Conservation (phyloP, 768 basidiomycete species). For the Phanerochaete sordida region DNA sequence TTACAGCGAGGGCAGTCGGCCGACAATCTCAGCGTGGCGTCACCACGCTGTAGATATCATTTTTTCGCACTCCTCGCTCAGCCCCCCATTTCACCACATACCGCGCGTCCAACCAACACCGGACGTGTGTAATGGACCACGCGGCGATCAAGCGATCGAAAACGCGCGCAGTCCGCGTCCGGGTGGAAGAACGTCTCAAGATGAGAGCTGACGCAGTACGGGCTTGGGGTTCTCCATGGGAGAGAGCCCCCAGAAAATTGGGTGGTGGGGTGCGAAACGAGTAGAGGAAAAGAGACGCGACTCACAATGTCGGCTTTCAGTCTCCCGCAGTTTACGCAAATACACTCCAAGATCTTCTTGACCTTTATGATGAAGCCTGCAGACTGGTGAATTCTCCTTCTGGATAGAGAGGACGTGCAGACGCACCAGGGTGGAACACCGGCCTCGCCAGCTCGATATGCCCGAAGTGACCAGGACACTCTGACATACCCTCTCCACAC, state of each 20-base stretch:
- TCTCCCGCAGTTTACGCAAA: conserved; percentile 98
- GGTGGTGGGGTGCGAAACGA: conserved; percentile 90
- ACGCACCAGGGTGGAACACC: conserved; percentile 94
- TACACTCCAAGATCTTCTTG: conserved; percentile 98
- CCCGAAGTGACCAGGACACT: conserved; percentile 99
- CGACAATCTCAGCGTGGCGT: conserved; percentile 37
- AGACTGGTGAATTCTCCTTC: neutral
- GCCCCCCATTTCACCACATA: conserved; percentile 96
- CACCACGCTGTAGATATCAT: conserved; percentile 19
- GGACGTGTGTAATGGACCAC: conserved; percentile 62
- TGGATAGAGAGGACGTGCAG: neutral
- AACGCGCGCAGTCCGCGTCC: conserved; percentile 77
- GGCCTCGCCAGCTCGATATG: conserved; percentile 96
- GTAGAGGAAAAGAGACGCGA: conserved; percentile 73
- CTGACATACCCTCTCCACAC: conserved; percentile 99
- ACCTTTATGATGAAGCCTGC: conserved; percentile 96
- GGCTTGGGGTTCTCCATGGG: conserved; percentile 93
- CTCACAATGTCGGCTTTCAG: conserved; percentile 97
- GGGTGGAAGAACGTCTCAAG: conserved; percentile 83
- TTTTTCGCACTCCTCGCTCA: conserved; percentile 92
- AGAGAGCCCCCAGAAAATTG: conserved; percentile 99
- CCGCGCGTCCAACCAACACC: conserved; percentile 82
- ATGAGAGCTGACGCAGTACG: conserved; percentile 72
- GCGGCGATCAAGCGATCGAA: conserved; percentile 95
- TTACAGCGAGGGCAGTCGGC: conserved; percentile 60